Evolutionary conservation across 1,139 yeast species (phyloP), one percentile per base, ranked within the genome.

Genomic region (Candida sp.): DNA sequence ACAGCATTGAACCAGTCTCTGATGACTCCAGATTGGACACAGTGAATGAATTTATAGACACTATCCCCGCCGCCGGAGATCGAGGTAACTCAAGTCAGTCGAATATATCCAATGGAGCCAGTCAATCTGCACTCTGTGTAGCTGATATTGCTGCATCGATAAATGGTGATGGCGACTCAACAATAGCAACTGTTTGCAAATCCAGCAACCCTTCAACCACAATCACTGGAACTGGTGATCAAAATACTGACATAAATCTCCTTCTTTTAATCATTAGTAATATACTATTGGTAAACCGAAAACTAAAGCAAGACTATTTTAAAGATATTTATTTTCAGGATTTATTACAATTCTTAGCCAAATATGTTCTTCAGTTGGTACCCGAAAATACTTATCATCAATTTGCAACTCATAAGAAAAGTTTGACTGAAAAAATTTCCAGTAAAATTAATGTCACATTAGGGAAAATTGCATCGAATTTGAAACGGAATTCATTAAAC

Each of bases 241-340:
- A 25, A 7, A 25, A 25, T 34, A 34, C 22, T 21, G 19, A 19
- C 19, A 21, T 34, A 6, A 21, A 19, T 21, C 15, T 34, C 5
- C 12, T 21, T 21, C 9, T 21, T 8, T 7, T 21, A 4, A 35
- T 21, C 27, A 35, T 35, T 21, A 22, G 37, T 35, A 66, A 66
- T 48, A 56, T 66, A 15, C 44, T 64, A 4, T 53, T 65, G 11
- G 51, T 64, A 21, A 66, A 66, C 43, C 45, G 68, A 34, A 41
- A 45, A 8, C 45, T 65, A 3, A 66, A 62, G 41, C 25, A 44
- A 9, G 5, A 39, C 3, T 49, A 53, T 41, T 63, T 62, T 42
- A 57, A 61, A 19, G 57, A 56, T 21, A 43, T 45, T 1, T 61
- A 55, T 43, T 52, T 66, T 21, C 44, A 48, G 11, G 19, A 38